A percentile compares a stretch with the other conserved stretches of the same genome.
phyloP scores from a whole-genome alignment of 2,329 filamentous ascomycete species.

The Delphinella strobiligena region DNA sequence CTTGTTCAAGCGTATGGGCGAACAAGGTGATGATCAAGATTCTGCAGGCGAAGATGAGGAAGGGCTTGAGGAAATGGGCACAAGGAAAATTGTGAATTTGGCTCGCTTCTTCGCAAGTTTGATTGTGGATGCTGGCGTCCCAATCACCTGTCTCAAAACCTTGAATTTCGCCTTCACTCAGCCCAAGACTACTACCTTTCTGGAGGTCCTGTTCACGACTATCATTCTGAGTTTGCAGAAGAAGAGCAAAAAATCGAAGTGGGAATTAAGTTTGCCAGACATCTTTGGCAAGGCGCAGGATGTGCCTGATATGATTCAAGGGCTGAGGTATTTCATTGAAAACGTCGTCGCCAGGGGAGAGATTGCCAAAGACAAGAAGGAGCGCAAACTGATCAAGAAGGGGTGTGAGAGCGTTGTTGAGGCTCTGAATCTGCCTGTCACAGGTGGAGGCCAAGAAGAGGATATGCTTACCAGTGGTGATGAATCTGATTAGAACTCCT shows the following conservation, averaged over 20 bases:
- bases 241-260: slow-evolving; percentile 32
- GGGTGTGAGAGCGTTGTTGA: slow-evolving; percentile 24
- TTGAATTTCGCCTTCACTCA: slow-evolving; percentile 72
- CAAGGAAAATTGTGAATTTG: slow-evolving; percentile 52
- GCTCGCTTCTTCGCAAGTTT: slow-evolving; percentile 55
- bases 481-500: slow-evolving; percentile 4
- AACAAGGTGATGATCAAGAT: slow-evolving; percentile 51
- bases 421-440: slow-evolving; percentile 12
- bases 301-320: slow-evolving; percentile 56
- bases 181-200: slow-evolving; percentile 61
- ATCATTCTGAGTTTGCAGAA: slow-evolving; percentile 45
- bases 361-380: slow-evolving; percentile 33
- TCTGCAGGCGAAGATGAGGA: slow-evolving; percentile 40
- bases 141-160: slow-evolving; percentile 48
- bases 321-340: slow-evolving; percentile 68
- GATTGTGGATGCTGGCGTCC: slow-evolving; percentile 47
- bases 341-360: slow-evolving; percentile 61
- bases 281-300: slow-evolving; percentile 55
- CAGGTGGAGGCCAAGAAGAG: background rate
- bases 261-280: slow-evolving; percentile 49
- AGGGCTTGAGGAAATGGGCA: slow-evolving; percentile 32
- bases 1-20: slow-evolving; percentile 74
- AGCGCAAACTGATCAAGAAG: slow-evolving; percentile 38
- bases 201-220: slow-evolving; percentile 69
- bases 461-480: slow-evolving; percentile 3